Conservation (phyloP, 139 green algal species). For the Chlamydomonas schloesseri region DNA sequence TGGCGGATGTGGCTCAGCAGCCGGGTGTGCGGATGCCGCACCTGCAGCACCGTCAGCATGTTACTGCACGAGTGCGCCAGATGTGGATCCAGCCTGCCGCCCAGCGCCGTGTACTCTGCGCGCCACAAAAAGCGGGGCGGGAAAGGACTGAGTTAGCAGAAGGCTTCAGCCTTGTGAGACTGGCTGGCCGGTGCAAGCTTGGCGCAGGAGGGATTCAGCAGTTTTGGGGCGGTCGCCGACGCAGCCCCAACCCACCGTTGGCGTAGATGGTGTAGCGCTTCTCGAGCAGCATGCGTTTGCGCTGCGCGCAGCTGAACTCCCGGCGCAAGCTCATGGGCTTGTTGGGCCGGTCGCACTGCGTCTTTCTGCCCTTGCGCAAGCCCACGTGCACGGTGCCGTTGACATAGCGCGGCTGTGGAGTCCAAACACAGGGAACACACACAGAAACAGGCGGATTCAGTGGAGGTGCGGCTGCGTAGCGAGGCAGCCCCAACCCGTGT, state of each 20-base stretch:
- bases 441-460: no score
- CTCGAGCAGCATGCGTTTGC: conserved; percentile 1
- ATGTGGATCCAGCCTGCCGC: background rate
- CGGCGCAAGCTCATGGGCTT: conserved; percentile 1
- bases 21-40: conserved; percentile 27
- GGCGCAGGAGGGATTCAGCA: no score
- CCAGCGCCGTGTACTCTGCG: conserved; percentile 36
- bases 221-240: no score
- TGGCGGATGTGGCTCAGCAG: conserved; percentile 31
- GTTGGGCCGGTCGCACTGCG: background rate
- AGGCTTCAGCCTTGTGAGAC: no score
- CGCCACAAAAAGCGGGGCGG: no score
- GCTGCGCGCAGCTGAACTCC: background rate
- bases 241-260: background rate
- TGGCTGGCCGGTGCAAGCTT: no score
- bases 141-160: no score
- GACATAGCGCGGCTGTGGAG: conserved; percentile 9
- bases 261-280: conserved; percentile 39
- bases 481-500: no score
- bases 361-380: background rate
- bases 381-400: background rate
- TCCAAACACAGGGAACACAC: no score
- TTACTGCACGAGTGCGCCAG: conserved; percentile 20
- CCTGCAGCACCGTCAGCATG: conserved; percentile 42
- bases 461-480: no score